Base-by-base conservation (phyloP, 257 asterid species). In the Echites panduratus region DNA sequence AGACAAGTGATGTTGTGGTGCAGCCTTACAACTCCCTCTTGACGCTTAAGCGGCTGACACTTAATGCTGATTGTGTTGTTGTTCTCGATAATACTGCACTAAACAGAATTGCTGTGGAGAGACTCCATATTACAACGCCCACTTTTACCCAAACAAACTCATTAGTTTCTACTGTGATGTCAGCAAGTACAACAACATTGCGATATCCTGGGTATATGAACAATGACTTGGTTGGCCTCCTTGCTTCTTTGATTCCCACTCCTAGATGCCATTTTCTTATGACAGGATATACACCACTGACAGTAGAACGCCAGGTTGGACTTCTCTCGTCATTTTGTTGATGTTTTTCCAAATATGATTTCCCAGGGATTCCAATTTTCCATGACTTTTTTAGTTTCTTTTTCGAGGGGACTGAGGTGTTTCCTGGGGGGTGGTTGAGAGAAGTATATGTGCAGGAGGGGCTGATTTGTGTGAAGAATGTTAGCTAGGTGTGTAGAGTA, bases 131-230 rank as follows among this genome's bases (percentile, higher is more conserved):
- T 29, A 50, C 93, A 24, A 95, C 95, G 78, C 99, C 99, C 62
- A 92, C 99, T 59, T 95, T 95, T 82, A 84, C 94, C 58, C 92
- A 95, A 85, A 95, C 97, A 80, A 95, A 92, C 80, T 95, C 98
- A 73, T 84, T 92, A 72, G 99, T 95, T 79, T 95, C 99, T 68
- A 95, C 99, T 64, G 99, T 95, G 69, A 95, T 95, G 98, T 92
- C 98, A 59, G 99, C 99, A 66, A 95, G 99, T 83, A 95, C 99
- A 47, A 95, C 99, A 41, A 95, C 99, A 20, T 79, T 95, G 75
- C 91, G 99, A 6, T 95, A 95, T 84, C 98, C 98, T 52, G 99
- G 99, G 78, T 95, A 95, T 79, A 95, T 95, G 99, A 95, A 95
- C 77, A 95, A 95, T 79, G 99, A 95, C 83, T 90, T 95, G 85